Conservation (phyloP, 805 yeast genomes). For the Suhomyces sp. region DNA sequence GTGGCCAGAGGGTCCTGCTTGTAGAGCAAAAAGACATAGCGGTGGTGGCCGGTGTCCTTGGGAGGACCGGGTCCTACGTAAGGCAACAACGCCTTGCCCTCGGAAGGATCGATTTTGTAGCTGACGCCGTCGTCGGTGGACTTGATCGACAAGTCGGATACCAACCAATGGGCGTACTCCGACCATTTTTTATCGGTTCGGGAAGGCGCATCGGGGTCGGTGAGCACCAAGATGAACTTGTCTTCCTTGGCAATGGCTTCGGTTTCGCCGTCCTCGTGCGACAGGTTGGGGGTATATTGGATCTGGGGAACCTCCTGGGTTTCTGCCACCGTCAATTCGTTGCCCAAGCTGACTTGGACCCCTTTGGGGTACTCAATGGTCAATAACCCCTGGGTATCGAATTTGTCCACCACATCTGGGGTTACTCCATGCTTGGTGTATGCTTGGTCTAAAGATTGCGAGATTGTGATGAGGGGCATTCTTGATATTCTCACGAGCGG, state of each 20-base stretch:
- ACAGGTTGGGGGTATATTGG: conserved; percentile 58
- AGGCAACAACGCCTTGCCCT: conserved; percentile 44
- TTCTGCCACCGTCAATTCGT: conserved; percentile 58
- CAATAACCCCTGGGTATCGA: conserved; percentile 52
- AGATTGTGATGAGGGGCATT: conserved; percentile 50
- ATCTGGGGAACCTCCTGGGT: conserved; percentile 68
- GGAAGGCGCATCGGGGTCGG: conserved; percentile 95
- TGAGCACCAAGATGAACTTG: conserved; percentile 69
- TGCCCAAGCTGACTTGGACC: conserved; percentile 76
- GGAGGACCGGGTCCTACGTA: conserved; percentile 93
- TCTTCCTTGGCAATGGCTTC: conserved; percentile 42
- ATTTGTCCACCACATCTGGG: conserved; percentile 52
- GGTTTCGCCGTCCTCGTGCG: conserved; percentile 40
- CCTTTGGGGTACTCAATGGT: conserved; percentile 56
- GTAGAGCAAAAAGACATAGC: conserved; percentile 75
- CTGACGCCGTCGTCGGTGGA: conserved; percentile 29
- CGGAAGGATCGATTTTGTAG: conserved; percentile 29
- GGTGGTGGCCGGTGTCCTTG: conserved; percentile 76
- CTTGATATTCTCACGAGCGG: conserved; percentile 9
- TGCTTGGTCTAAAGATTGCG: conserved; percentile 53
- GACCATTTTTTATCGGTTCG: conserved; percentile 82
- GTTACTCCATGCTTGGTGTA: conserved; percentile 46
- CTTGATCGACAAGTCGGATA: conserved; percentile 48
- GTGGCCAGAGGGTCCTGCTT: conserved; percentile 54
- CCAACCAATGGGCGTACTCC: conserved; percentile 76